Evolutionary conservation across 495 filamentous ascomycete species (phyloP).

Genomic region (Usnea hakonensis): DNA sequence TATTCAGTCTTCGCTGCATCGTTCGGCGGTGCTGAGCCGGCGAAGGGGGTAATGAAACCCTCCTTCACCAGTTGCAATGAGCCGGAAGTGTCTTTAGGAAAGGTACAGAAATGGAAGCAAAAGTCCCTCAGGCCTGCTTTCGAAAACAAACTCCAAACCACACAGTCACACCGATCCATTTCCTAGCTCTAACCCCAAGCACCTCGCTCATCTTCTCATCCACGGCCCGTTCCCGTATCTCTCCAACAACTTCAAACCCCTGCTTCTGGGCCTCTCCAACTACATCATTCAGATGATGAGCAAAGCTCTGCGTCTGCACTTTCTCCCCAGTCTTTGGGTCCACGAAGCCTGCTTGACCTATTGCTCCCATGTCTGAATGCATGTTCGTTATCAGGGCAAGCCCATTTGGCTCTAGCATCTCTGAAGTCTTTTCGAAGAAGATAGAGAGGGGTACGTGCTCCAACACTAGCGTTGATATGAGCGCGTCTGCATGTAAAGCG

Average conservation of each 20-base stretch:
- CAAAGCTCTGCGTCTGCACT: conserved; percentile 55
- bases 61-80: no score
- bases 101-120: neutral
- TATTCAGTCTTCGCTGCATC: no score
- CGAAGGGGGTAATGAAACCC: no score
- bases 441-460: conserved; percentile 54
- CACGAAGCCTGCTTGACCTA: conserved; percentile 61
- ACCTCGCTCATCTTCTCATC: conserved; percentile 40
- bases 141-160: conserved; percentile 58
- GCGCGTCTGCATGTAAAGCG: conserved; percentile 32
- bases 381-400: conserved; percentile 62
- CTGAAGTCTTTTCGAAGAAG: conserved; percentile 49
- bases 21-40: no score
- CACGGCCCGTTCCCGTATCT: conserved; percentile 43
- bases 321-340: conserved; percentile 49
- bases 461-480: conserved; percentile 60
- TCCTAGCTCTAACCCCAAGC: conserved; percentile 52
- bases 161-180: conserved; percentile 61
- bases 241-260: conserved; percentile 44
- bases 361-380: conserved; percentile 60
- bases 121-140: conserved; percentile 26
- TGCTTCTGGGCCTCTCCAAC: conserved; percentile 43
- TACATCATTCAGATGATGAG: conserved; percentile 48
- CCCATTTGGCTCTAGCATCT: conserved; percentile 43
- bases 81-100: neutral